Evolutionary conservation across 2,329 filamentous ascomycete species (phyloP), one percentile per base, ranked within the genome.

Genomic region (Thyridium curvatum): DNA sequence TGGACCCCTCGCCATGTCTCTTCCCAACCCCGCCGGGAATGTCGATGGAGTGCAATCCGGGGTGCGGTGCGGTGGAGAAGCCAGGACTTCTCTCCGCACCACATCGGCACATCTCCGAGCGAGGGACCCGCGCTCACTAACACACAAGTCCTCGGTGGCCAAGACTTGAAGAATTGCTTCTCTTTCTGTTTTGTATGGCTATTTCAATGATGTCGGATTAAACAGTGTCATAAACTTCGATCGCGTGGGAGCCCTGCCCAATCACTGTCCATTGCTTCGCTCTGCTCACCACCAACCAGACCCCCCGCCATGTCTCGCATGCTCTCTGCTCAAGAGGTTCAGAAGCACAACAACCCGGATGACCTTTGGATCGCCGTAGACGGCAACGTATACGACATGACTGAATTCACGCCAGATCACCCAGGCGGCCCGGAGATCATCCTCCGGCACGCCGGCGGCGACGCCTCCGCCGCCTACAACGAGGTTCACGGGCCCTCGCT

Each of bases 331-430:
- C 14, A 13, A 31, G 64, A 73, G 35, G 55, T 79, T 30, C 64
- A 58, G 12, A 56, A 56, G 38, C 75, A 80, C 50, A 72, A 65
- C 40, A 64, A 54, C 12, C 49, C 62, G 26, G 50, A 66, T 38
- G 59, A 79, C 46, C 71, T 74, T 50, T 87, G 83, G 83, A 74
- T 86, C 42, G 79, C 84, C 14, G 72, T 86, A 16, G 74, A 85
- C 54, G 72, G 73, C 34, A 72, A 74, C 49, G 79, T 86, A 18
- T 86, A 82, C 70, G 79, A 87, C 53, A 62, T 87, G 35, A 82
- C 80, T 3, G 71, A 77, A 3, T 86, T 86, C 49, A 65, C 82
- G 13, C 47, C 54, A 18, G 49, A 57, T 30, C 62, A 65, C 30
- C 62, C 62, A 2, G 62, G 61, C 15, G 61, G 62, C 14, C 35